Evolutionary conservation across 1,284 basidiomycete species (phyloP).

Genomic region (Microbotryomycetes sp.): DNA sequence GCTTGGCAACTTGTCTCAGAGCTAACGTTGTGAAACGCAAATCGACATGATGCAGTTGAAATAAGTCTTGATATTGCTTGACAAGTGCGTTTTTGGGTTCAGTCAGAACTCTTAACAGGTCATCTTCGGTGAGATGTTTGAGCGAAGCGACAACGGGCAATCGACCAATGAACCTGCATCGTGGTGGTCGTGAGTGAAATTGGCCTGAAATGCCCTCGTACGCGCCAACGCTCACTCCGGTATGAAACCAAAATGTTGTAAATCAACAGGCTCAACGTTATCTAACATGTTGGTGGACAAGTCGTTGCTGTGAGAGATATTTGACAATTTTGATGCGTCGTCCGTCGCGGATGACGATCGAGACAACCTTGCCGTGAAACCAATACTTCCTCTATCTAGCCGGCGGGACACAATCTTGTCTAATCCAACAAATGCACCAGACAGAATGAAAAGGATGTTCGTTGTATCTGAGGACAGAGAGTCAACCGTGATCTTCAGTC

Average conservation of each 20-base stretch:
- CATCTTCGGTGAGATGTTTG: conserved; percentile 60
- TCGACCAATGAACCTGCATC: conserved; percentile 65
- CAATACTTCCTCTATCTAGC: conserved; percentile 78
- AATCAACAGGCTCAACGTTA: conserved; percentile 64
- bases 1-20: conserved; percentile 60
- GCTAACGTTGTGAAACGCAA: conserved; percentile 44
- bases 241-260: conserved; percentile 84
- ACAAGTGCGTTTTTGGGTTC: conserved; percentile 85
- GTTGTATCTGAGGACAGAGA: conserved; percentile 59
- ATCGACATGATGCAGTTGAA: conserved; percentile 43
- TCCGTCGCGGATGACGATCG: conserved; percentile 23
- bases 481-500: neutral
- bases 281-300: conserved; percentile 53
- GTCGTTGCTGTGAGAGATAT: neutral
- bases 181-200: no score
- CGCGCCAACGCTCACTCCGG: conserved; percentile 54
- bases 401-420: conserved; percentile 73
- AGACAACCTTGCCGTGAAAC: conserved; percentile 67
- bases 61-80: conserved; percentile 79
- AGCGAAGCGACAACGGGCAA: conserved; percentile 80
- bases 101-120: conserved; percentile 80
- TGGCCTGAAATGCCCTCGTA: neutral
- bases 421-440: conserved; percentile 84
- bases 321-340: neutral
- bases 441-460: conserved; percentile 83